Percentiles rank a stretch among this genome's conserved stretches.
These are phyloP conservation scores for Chalara sp. DNA, from an alignment of 2,329 filamentous ascomycete species.

Conservation along the genomic window DNA sequence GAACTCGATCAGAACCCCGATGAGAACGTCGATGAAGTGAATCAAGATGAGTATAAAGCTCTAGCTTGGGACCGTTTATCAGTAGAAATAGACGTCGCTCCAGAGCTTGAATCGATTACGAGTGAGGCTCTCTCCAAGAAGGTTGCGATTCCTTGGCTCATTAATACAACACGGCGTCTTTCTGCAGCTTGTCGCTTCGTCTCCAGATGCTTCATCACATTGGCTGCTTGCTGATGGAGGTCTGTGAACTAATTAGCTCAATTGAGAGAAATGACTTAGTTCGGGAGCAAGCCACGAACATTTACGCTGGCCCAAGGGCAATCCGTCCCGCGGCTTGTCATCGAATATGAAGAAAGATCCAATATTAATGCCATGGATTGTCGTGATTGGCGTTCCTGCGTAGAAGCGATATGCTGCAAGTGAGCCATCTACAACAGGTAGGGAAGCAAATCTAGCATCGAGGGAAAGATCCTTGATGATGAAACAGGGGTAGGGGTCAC, in stretches of 20 bases:
- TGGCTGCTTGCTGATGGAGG: not conserved
- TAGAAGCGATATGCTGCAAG: constrained; percentile 19
- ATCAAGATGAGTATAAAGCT: too few species aligned
- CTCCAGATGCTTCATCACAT: too few species aligned
- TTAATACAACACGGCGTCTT: too few species aligned
- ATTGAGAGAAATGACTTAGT: not conserved
- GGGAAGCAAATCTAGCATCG: constrained; percentile 14
- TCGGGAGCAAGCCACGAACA: constrained; percentile 7
- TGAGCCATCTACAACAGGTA: constrained; percentile 17
- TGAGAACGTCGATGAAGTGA: too few species aligned
- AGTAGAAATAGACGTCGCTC: too few species aligned
- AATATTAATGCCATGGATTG: constrained; percentile 19
- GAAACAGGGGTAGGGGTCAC: not conserved
- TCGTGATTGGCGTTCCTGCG: constrained; percentile 21
- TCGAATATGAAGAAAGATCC: constrained; percentile 23
- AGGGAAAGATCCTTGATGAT: constrained; percentile 16
- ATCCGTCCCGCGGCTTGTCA: constrained; percentile 39
- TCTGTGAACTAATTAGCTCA: not conserved
- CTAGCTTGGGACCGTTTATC: too few species aligned
- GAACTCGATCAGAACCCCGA: too few species aligned
- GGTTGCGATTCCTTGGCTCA: too few species aligned
- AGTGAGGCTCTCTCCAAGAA: too few species aligned
- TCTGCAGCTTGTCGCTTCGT: too few species aligned
- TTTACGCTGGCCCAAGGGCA: constrained; percentile 36
- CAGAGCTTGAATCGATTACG: too few species aligned